Evolutionary conservation across 192 early-diverging fungal genomes (phyloP).

Genomic region (Rhizophlyctis rosea): DNA sequence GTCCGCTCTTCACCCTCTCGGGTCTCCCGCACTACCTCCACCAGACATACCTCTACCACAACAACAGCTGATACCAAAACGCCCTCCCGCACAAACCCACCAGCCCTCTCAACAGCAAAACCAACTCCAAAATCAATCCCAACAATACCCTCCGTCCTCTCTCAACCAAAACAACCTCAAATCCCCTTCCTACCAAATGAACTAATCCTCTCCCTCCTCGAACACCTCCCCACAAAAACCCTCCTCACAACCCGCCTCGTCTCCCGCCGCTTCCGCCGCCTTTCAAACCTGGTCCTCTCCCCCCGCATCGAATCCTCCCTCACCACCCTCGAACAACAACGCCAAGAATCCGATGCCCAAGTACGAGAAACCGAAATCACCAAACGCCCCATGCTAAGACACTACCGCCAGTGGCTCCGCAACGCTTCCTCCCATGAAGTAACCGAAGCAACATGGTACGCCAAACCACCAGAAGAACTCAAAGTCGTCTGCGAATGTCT

Average conservation of each 20-base stretch:
- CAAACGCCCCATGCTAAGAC: conserved; percentile 35
- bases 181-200: conserved; percentile 38
- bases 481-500: conserved; percentile 54
- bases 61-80: neutral
- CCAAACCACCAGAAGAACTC: conserved; percentile 45
- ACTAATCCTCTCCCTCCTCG: conserved; percentile 38
- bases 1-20: neutral
- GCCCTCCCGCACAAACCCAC: neutral
- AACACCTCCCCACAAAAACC: conserved; percentile 7
- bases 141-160: neutral
- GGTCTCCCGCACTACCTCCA: neutral
- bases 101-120: neutral
- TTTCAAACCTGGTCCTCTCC: conserved; percentile 36
- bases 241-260: conserved; percentile 32
- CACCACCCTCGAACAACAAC: neutral
- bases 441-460: conserved; percentile 50
- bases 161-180: neutral
- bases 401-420: conserved; percentile 44
- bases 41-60: neutral
- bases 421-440: conserved; percentile 35
- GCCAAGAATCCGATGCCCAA: neutral
- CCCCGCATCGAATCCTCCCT: conserved; percentile 21
- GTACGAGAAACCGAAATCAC: conserved; percentile 17
- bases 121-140: neutral
- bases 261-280: conserved; percentile 19